Evolutionary conservation across 306 rosid species (phyloP), one percentile per base, ranked within the genome.

Genomic region (Citrullus colocynthis): DNA sequence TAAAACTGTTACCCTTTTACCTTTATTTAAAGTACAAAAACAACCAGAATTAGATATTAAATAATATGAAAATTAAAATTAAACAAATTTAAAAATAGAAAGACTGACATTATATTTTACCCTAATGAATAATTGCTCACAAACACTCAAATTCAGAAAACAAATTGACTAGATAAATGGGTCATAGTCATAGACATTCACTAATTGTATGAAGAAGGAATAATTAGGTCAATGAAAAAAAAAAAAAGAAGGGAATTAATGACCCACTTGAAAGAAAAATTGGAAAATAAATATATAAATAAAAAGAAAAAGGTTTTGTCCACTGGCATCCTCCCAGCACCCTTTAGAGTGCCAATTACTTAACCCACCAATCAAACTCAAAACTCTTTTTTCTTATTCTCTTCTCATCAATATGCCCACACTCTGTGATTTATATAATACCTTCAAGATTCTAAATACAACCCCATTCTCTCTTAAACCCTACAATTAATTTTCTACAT

Each of bases 371-470:
- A 66, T 66, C 51, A 66, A 18, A 66, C 30, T 66, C 73, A 39
- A 66, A 32, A n/a, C 73, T 8, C 11, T 18, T 18, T 69, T n/a
- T 69, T 41, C 9, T 41, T 69, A 69, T 69, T 69, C 75, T 69
- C 55, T 69, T 36, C 15, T 20, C 75, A 69, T 63, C 69, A 62
- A 69, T 41, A 41, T 69, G 54, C 75, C 75, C 75, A 69, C 55
- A 42, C 8, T 69, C 9, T 69, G 55, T 69, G 75, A 69, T 69
- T 69, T 69, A 41, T 69, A 69, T 20, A 41, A 5, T 17, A 69
- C 51, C 24, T 41, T 69, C 10, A 69, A 69, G 56, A 44, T 69
- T 44, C 75, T 69, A 42, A 41, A 69, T 42, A n/a, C 20, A 37
- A 17, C 49, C 72, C 6, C 39, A 36, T 36, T 4, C 28, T 65